Evolutionary conservation across 1,284 basidiomycete species (phyloP).

Genomic region (Pseudozyma sp.): DNA sequence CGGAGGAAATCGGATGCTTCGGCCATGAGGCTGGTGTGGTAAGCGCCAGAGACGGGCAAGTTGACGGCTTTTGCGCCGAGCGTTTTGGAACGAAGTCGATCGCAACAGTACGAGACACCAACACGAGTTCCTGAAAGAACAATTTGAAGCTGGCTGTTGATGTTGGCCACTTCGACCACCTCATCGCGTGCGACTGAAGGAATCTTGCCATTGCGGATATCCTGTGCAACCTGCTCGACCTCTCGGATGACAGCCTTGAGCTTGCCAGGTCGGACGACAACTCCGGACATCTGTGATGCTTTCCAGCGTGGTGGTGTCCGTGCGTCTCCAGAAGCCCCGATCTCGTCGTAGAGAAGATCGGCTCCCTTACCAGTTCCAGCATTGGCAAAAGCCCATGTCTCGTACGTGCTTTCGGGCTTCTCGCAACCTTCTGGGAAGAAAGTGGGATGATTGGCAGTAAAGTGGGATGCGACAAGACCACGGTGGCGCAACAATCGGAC

Average conservation of each 20-base stretch:
- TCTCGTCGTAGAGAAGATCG: conserved; percentile 46
- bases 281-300: conserved; percentile 63
- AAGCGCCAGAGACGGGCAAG: conserved; percentile 65
- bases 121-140: conserved; percentile 63
- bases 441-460: conserved; percentile 51
- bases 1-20: conserved; percentile 54
- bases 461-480: conserved; percentile 57
- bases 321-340: conserved; percentile 6
- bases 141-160: conserved; percentile 66
- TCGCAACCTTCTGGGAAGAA: conserved; percentile 64
- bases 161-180: conserved; percentile 66
- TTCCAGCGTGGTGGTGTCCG: conserved; percentile 51
- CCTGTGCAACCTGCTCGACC: conserved; percentile 47
- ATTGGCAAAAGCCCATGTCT: conserved; percentile 68
- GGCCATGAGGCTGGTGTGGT: conserved; percentile 62
- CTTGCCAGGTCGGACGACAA: conserved; percentile 62
- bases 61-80: conserved; percentile 67
- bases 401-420: conserved; percentile 63
- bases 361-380: conserved; percentile 61
- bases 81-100: conserved; percentile 55
- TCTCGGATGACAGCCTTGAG: conserved; percentile 52
- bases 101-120: conserved; percentile 65
- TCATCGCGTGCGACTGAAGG: conserved; percentile 60
- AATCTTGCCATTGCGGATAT: conserved; percentile 57
- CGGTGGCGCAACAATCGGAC: conserved; percentile 62